Base-by-base conservation (phyloP, 2,329 filamentous ascomycete species). In the Colletotrichum somersetense region DNA sequence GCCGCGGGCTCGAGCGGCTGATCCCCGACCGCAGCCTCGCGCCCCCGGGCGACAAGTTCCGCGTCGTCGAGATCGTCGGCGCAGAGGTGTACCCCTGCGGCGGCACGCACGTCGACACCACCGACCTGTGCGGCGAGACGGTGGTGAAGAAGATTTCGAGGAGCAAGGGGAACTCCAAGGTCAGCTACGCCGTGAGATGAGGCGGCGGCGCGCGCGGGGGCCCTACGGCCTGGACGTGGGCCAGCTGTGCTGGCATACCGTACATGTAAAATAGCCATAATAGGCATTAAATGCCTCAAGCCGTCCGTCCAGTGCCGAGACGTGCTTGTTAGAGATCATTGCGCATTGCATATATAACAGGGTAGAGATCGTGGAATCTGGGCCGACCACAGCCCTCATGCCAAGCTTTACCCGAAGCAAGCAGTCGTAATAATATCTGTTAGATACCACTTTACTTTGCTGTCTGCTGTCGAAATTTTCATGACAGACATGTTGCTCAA, bases 81-180 rank as follows among this genome's bases (percentile, higher is more conserved):
- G 87, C 88, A 0, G 92, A 91, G 75, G 87, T 87, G 35, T 94
- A 94, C 82, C 91, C 92, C 1, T 94, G 92, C 79, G 92, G 92
- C 10, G 92, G 92, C 0, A 94, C 92, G 35, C 92, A 94, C 83
- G 91, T 94, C 4, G 83, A 87, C 40, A 86, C 82, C 23, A 91
- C 90, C 26, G 84, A 86, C 69, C 75, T 86, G 72, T 90, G 88
- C 76, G 89, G 91, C 0, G 86, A 87, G 77, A 89, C 89, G 6
- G 87, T 82, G 3, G 90, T 94, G 5, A 91, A 86, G 83, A 93
- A 91, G 82, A 91, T 94, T 66, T 86, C 86, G 73, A 85, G 91
- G 79, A 85, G 83, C 65, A 92, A 92, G 79, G 91, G 91, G 3
- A 85, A 83, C 12, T 91, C 88, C 66, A 86, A 89, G 75, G 88